phyloP scores from a whole-genome alignment of 352 stramenopile species.

The Pythium periplocum region DNA sequence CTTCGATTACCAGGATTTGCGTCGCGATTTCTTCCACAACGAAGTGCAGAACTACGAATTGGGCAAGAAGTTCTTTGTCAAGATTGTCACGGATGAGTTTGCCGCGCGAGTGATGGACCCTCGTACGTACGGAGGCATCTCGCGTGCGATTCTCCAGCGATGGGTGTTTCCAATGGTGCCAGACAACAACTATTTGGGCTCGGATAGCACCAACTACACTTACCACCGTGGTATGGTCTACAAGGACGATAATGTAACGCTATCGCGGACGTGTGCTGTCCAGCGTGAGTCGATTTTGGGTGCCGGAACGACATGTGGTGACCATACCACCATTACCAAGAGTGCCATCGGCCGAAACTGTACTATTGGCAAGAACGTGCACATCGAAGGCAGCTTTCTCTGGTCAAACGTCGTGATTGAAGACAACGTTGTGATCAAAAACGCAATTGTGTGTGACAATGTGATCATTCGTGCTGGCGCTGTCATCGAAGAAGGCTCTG shows the following conservation, averaged over 20 bases:
- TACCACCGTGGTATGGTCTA: slow-evolving; percentile 83
- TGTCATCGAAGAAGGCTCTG: slow-evolving; percentile 59
- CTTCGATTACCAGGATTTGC: slow-evolving; percentile 98
- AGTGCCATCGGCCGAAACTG: slow-evolving; percentile 72
- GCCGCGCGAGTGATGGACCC: slow-evolving; percentile 93
- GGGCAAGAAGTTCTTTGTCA: slow-evolving; percentile 95
- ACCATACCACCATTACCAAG: slow-evolving; percentile 48
- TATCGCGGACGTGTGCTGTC: slow-evolving; percentile 63
- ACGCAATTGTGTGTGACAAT: slow-evolving; percentile 82
- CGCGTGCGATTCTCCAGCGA: slow-evolving; percentile 90
- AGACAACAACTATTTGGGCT: slow-evolving; percentile 84
- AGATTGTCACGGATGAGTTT: slow-evolving; percentile 92
- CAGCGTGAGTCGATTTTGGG: slow-evolving; percentile 74
- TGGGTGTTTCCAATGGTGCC: slow-evolving; percentile 96
- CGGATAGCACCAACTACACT: slow-evolving; percentile 53
- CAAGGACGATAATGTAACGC: slow-evolving; percentile 62
- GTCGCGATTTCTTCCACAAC: slow-evolving; percentile 94
- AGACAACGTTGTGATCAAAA: slow-evolving; percentile 65
- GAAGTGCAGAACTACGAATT: slow-evolving; percentile 97
- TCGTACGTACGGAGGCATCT: slow-evolving; percentile 91
- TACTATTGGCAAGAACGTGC: slow-evolving; percentile 63
- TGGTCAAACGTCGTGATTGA: slow-evolving; percentile 82
- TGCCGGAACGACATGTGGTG: slow-evolving; percentile 41
- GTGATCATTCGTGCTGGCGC: slow-evolving; percentile 69
- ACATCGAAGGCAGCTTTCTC: slow-evolving; percentile 69